Evolutionary conservation across 164 flowering plant species (phyloP), one percentile per base, ranked within the genome.

Genomic region (Stephania cephalantha): DNA sequence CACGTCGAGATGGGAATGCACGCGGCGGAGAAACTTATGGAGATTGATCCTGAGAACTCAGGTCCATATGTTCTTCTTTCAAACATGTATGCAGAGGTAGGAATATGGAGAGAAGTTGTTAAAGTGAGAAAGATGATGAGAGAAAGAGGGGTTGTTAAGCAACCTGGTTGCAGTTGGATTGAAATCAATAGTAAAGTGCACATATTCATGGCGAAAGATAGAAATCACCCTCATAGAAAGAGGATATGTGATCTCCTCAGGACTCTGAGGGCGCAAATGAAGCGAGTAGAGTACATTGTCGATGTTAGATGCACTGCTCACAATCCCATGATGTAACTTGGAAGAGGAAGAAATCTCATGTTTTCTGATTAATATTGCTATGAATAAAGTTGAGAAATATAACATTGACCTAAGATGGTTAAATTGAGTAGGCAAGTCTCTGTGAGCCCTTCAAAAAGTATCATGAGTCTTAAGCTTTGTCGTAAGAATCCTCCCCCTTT

Each of bases 161-260:
- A 71, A 15, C 73, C 73, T 25, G 73, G 73, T 30, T 30, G 73
- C n/a, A 53, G 73, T 71, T 71, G 73, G 73, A 71, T 71, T 71
- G 73, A 71, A 35, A 71, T 71, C 52, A 53, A 71, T 53, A 71
- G 55, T 65, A 35, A 71, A 52, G 65, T 71, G 63, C 73, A 71
- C 12, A 42, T 53, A 10, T 71, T 71, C 30, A 71, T 71, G 73
- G 73, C 31, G 35, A 71, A 71, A 71, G 73, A 71, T 71, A 71
- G 55, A 71, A 71, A 20, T 22, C 73, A 71, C 61, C 73, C 73
- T 22, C 73, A 53, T 20, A 71, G 73, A 31, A 71, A 20, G 44
- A 63, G 53, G n/a, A 52, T 71, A 22, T 71, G 50, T 20, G 55
- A 71, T 35, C 64, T 71, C 22, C 30, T 71, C 65, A 71, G 53